Evolutionary conservation across 306 rosid species (phyloP), one percentile per base, ranked within the genome.

Genomic region (Lotus japonicus): DNA sequence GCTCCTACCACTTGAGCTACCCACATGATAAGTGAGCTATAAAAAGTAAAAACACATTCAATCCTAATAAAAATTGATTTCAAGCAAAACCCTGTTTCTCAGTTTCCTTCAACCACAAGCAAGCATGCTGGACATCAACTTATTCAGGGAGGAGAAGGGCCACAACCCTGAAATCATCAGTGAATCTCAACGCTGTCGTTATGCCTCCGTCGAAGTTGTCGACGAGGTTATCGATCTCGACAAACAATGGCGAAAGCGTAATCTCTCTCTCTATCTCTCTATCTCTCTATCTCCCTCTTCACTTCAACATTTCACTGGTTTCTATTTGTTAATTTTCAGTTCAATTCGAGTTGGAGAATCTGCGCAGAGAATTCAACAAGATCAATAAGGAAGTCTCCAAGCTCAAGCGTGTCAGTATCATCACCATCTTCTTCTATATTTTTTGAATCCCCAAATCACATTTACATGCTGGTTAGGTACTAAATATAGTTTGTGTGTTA

Each of bases 111-210:
- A 31, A 31, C 36, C 7, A n/a, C n/a, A n/a, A n/a, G n/a, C n/a
- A 31, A 31, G 1, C 13, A 89, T 94, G 99, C 67, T 94, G 77
- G 99, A 94, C 77, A 87, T 94, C 70, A 90, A 94, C 58, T 79
- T 90, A 2, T 90, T 94, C 84, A 66, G 96, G 15, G 99, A 79
- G 57, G 99, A 94, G 63, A 94, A 90, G 77, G 99, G 97, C 0
- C 58, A 71, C 79, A 85, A 90, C 72, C 97, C 99, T 8, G 88
- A 94, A 53, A 52, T 85, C 84, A 85, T 94, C 36, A 96, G 96
- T n/a, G 97, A 94, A 77, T 94, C 97, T 8, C 99, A 85, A 78
- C 90, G 92, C 11, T 96, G 97, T 13, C 99, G 99, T 50, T 87
- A 81, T 39, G 87, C 91, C 54, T 63, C 41, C 74, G 96, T 94